Evolutionary conservation across 306 rosid genomes (phyloP).

Genomic region (Ziziphus jujuba): DNA sequence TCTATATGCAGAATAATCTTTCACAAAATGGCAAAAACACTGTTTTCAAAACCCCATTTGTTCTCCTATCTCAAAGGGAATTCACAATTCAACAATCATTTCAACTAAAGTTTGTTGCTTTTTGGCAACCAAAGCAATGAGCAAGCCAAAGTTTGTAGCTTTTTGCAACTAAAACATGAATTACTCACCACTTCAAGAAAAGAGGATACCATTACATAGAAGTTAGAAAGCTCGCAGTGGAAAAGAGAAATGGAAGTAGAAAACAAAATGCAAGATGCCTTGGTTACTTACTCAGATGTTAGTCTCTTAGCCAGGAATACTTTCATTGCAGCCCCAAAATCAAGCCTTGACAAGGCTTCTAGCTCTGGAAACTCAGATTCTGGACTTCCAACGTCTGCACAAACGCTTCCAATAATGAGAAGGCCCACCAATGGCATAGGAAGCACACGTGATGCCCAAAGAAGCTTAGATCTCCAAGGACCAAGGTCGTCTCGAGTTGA

Average conservation of each 20-base stretch:
- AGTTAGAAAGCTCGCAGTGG: slow-evolving; percentile 5
- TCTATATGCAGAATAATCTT: not conserved
- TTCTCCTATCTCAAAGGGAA: too few species aligned
- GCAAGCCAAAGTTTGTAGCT: not conserved
- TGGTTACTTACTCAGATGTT: slow-evolving; percentile 67
- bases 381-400: slow-evolving; percentile 67
- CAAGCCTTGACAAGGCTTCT: slow-evolving; percentile 92
- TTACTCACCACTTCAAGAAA: not conserved
- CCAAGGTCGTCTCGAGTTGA: slow-evolving; percentile 74
- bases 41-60: too few species aligned
- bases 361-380: slow-evolving; percentile 82
- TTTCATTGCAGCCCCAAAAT: slow-evolving; percentile 89
- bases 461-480: slow-evolving; percentile 85
- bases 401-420: slow-evolving; percentile 69
- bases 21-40: too few species aligned
- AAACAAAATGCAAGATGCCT: not conserved
- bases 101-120: not conserved
- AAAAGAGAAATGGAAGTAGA: slow-evolving; percentile 9
- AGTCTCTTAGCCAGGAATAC: slow-evolving; percentile 83
- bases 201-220: slow-evolving; percentile 7
- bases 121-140: not conserved
- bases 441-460: slow-evolving; percentile 92
- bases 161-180: not conserved
- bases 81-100: too few species aligned
- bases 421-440: slow-evolving; percentile 98